Percentiles rank a stretch among this genome's conserved stretches.
Evolutionary conservation across 345 rosid species (phyloP).

Genomic region (Citrus sinensis): DNA sequence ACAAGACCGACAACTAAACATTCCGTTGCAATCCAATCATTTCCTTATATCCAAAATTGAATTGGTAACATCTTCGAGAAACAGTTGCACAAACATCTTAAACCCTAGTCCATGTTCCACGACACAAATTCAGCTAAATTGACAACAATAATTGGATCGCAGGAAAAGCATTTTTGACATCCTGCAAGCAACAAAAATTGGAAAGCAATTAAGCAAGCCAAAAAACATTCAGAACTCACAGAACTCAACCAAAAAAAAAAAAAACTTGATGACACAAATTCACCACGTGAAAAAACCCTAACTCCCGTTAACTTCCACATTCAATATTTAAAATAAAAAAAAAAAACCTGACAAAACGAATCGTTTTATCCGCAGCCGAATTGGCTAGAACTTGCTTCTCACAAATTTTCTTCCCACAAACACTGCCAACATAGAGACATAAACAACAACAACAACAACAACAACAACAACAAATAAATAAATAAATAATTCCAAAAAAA

Average conservation of each 20-base stretch:
- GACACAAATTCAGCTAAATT: neutral
- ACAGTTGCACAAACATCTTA: neutral
- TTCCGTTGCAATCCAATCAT: constrained; percentile 7
- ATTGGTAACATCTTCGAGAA: neutral
- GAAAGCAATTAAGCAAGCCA: neutral
- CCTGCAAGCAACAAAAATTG: constrained; percentile 15
- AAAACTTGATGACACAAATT: neutral
- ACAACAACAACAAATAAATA: neutral
- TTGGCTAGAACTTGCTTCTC: constrained; percentile 2
- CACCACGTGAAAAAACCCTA: constrained; percentile 11
- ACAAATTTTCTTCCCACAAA: neutral
- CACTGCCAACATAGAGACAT: neutral
- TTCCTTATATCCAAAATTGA: neutral
- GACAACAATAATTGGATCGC: neutral
- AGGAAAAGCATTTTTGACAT: neutral
- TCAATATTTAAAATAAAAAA: neutral
- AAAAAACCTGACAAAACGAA: neutral
- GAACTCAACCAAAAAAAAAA: neutral
- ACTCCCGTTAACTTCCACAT: neutral
- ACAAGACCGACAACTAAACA: constrained; percentile 4
- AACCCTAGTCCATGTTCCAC: constrained; percentile 15
- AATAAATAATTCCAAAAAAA: neutral
- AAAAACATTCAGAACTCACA: neutral
- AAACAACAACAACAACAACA: neutral
- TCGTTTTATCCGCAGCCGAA: neutral